Evolutionary conservation across 2,329 filamentous ascomycete genomes (phyloP).

Genomic region (Xylaria digitata): DNA sequence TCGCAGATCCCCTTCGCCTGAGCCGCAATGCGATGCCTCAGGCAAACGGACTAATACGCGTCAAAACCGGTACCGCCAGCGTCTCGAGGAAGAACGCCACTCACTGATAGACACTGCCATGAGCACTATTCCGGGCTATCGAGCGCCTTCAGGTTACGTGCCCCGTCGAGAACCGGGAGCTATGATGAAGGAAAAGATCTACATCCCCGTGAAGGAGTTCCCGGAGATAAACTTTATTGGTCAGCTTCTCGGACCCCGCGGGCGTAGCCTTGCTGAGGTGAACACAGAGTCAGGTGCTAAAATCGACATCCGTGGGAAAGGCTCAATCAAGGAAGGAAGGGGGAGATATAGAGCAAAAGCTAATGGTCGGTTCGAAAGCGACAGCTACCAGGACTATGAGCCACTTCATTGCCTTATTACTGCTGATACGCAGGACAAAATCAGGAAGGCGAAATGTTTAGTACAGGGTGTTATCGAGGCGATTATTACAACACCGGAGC

Average conservation of each 20-base stretch:
- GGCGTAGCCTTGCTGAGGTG: constrained; percentile 85
- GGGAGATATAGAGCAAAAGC: constrained; percentile 75
- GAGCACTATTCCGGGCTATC: constrained; percentile 83
- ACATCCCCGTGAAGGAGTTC: constrained; percentile 85
- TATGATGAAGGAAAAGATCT: constrained; percentile 86
- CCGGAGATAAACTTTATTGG: constrained; percentile 91
- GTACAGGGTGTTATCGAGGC: too few relatives aligned
- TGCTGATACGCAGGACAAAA: too few relatives aligned
- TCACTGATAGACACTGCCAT: constrained; percentile 81
- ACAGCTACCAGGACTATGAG: background rate
- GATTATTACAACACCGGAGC: constrained; percentile 68
- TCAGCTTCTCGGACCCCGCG: constrained; percentile 85
- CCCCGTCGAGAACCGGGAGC: constrained; percentile 58
- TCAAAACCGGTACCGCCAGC: constrained; percentile 80
- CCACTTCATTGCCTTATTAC: too few relatives aligned
- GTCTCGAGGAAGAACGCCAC: constrained; percentile 81
- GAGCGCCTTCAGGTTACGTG: constrained; percentile 62
- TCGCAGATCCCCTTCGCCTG: constrained; percentile 79
- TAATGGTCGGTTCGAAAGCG: constrained; percentile 78
- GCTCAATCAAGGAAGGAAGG: constrained; percentile 78
- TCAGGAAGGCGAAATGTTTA: too few relatives aligned
- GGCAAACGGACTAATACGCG: constrained; percentile 84
- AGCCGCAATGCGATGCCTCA: constrained; percentile 83
- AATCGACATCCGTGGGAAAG: constrained; percentile 84
- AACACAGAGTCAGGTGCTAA: constrained; percentile 80